phyloP scores from a whole-genome alignment of 306 rosid species.

The Glycine latifolia region DNA sequence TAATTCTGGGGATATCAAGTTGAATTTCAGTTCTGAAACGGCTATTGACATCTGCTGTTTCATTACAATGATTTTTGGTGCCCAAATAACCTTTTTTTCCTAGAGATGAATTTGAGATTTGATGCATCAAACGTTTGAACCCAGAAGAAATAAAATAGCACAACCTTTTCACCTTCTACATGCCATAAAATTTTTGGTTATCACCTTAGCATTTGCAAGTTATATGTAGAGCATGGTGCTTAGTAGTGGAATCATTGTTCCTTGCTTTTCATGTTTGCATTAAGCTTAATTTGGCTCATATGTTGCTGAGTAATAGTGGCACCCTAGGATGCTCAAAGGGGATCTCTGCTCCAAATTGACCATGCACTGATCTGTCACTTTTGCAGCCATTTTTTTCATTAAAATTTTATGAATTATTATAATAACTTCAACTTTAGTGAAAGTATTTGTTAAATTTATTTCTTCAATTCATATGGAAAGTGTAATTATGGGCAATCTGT shows the following conservation, averaged over 20 bases:
- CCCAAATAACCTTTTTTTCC: background rate
- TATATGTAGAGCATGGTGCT: background rate
- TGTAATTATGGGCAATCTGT: too few species aligned
- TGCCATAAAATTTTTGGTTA: background rate
- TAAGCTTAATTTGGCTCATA: slow-evolving; percentile 11
- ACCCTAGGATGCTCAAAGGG: background rate
- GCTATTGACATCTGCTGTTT: too few species aligned
- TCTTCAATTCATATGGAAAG: background rate
- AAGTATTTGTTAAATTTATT: background rate
- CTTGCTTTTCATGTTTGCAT: slow-evolving; percentile 8
- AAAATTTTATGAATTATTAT: background rate
- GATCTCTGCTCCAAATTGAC: background rate
- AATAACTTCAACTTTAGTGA: slow-evolving; percentile 6
- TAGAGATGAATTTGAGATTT: slow-evolving; percentile 13
- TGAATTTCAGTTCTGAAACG: background rate
- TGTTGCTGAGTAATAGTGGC: too few species aligned
- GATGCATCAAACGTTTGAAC: background rate
- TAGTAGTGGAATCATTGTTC: background rate
- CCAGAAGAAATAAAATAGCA: background rate
- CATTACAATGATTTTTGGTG: slow-evolving; percentile 10
- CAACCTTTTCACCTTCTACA: background rate
- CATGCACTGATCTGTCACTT: slow-evolving; percentile 9
- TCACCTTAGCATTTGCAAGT: slow-evolving; percentile 16
- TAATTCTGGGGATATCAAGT: background rate
- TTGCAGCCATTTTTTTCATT: background rate